Base-by-base conservation (phyloP, 306 rosid species). In the Cicer arietinum region DNA sequence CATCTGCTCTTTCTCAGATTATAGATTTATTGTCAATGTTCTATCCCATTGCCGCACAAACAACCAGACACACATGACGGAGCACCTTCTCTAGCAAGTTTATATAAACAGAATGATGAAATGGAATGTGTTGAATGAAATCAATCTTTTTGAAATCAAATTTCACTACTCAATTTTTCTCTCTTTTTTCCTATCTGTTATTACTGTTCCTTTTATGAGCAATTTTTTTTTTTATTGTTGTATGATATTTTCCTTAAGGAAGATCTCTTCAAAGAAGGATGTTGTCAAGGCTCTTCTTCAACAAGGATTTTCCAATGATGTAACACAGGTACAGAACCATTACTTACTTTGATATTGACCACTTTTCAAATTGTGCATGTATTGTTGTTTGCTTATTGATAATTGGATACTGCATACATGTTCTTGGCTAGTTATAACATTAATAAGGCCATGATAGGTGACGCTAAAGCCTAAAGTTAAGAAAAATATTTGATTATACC, bases 271-370 rank as follows among this genome's bases (percentile, higher is more conserved):
- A 40, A 94, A 91, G 89, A 75, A 82, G 82, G 91, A 87, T 65
- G 81, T 91, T 56, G 71, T 90, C 62, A 77, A 75, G 59, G 89
- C 89, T 76, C 89, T 91, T 57, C 76, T 85, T 81, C 86, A 85
- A 76, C 87, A 85, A 53, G 97, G 96, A 20, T 94, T 94, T 80
- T 91, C 98, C 45, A 85, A 84, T 30, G 98, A 91, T 81, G 97
- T 94, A 71, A 91, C 97, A 71, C 96, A 91, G 94, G 97, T 94
- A 90, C 73, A 63, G 17, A 44, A 54, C 71, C 13, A 57, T 46
- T 14, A 47, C 62, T 16, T 73, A 13, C 53, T 69, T 45, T 50
- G 20, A 67, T 54, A 39, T 48, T 72, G 73, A 41, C 8, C 8
- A 35, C 17, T 43, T 35, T 79, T 64, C 42, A 17, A 52, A 16